Evolutionary conservation across 176 grass and related monocot genomes (phyloP).

Genomic region (Cenchrus fungigraminus): DNA sequence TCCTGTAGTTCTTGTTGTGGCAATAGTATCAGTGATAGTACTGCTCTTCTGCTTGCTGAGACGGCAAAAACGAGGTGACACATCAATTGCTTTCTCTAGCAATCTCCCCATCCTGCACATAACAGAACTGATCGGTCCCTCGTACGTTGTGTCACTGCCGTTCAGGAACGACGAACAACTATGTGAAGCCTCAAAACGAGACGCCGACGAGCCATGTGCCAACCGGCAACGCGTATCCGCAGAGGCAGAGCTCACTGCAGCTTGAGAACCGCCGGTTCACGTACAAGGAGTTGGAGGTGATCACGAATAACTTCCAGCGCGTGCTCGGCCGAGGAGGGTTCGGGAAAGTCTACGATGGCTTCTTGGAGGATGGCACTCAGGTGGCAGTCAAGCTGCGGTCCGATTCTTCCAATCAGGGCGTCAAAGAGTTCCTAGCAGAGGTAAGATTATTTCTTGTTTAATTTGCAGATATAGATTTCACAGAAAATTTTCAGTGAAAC

Average conservation of each 20-base stretch:
- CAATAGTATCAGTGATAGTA: constrained; percentile 7
- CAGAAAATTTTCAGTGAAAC: background rate
- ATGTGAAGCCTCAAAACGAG: constrained; percentile 36
- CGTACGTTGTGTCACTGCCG: background rate
- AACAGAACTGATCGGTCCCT: too few species aligned
- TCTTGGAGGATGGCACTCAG: too few species aligned
- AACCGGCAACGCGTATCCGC: background rate
- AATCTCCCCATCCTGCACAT: background rate
- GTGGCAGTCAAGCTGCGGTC: constrained; percentile 46
- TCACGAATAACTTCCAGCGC: too few species aligned
- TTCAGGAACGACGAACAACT: constrained; percentile 12
- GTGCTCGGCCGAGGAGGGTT: too few species aligned
- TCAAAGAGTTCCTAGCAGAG: constrained; percentile 64
- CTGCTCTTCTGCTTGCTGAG: constrained; percentile 18
- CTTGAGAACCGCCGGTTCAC: constrained; percentile 62
- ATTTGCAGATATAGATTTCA: background rate
- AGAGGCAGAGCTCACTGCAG: constrained; percentile 19
- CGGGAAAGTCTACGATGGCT: too few species aligned
- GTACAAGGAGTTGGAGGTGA: constrained; percentile 15
- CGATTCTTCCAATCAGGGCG: constrained; percentile 48
- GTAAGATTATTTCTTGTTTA: background rate
- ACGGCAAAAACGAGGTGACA: constrained; percentile 31
- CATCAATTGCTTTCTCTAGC: background rate
- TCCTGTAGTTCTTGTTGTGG: constrained; percentile 31
- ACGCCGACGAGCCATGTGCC: background rate